These are phyloP conservation scores for Fusarium sp. DNA, from an alignment of 2,329 filamentous ascomycete species.

Conservation along the genomic window DNA sequence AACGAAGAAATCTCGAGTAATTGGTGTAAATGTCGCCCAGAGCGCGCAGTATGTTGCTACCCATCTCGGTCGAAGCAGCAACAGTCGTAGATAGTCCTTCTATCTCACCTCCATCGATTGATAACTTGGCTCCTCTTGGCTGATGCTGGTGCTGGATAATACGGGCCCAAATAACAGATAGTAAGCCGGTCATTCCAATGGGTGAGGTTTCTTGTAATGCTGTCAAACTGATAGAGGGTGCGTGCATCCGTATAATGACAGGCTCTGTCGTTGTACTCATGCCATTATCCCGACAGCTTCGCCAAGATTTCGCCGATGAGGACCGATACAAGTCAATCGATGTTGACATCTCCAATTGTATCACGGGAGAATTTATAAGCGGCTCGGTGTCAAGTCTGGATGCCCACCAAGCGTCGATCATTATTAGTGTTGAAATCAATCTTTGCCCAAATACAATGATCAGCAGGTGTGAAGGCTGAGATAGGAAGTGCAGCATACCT, in stretches of 20 bases:
- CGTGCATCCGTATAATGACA: background rate
- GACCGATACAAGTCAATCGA: background rate
- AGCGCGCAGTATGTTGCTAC: background rate
- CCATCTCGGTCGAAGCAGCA: background rate
- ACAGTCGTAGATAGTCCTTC: background rate
- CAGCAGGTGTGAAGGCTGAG: rapidly evolving
- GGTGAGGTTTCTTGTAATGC: background rate
- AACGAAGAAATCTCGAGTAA: background rate
- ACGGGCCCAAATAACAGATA: conserved; percentile 5
- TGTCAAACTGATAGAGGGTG: background rate
- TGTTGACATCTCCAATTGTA: conserved; percentile 6
- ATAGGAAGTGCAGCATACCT: rapidly evolving
- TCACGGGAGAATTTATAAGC: background rate
- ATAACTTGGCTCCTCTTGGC: background rate
- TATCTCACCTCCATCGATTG: rapidly evolving
- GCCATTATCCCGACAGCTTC: background rate
- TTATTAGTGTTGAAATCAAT: background rate
- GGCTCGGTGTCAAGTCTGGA: background rate
- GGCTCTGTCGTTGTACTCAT: background rate
- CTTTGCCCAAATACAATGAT: background rate
- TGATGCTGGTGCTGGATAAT: background rate
- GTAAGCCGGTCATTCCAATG: background rate
- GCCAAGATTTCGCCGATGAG: conserved; percentile 6
- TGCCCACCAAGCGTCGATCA: conserved; percentile 10
- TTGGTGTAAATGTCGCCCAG: background rate